Conservation (phyloP, 352 stramenopile species). For the Phytophthora pseudosyringae region DNA sequence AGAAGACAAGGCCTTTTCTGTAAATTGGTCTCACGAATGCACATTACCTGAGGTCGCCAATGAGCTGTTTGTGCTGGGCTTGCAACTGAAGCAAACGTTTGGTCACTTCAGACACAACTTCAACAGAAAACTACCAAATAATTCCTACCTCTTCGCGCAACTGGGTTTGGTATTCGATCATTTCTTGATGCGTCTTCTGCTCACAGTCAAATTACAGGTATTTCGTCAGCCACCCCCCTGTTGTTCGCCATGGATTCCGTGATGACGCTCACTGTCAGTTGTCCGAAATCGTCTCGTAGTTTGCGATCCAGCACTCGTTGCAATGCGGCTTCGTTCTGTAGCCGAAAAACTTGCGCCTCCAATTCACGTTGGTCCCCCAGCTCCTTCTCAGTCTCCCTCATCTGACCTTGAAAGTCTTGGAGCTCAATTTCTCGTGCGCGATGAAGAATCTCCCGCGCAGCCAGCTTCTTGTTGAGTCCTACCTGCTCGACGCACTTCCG, state of each 20-base stretch:
- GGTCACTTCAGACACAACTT: neutral
- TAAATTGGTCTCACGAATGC: neutral
- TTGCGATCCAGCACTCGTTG: conserved; percentile 38
- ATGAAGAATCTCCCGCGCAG: conserved; percentile 58
- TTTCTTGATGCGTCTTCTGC: conserved; percentile 57
- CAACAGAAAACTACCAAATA: neutral
- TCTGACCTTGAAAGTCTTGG: conserved; percentile 48
- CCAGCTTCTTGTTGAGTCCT: conserved; percentile 62
- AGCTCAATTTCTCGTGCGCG: conserved; percentile 62
- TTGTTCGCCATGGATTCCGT: neutral
- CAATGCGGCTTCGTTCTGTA: conserved; percentile 41
- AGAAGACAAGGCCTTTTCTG: neutral
- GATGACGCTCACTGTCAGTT: conserved; percentile 39
- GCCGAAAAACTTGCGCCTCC: conserved; percentile 48
- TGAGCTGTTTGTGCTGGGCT: conserved; percentile 54
- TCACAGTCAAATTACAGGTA: neutral
- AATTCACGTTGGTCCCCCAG: conserved; percentile 42
- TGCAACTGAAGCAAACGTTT: conserved; percentile 34
- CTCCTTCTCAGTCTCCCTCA: conserved; percentile 45
- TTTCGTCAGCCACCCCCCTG: neutral
- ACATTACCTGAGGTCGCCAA: conserved; percentile 62
- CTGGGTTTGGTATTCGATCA: conserved; percentile 46
- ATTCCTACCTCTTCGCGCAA: conserved; percentile 52
- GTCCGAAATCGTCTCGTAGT: conserved; percentile 39
- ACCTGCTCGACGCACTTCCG: conserved; percentile 49